Conservation (phyloP, 2,329 filamentous ascomycete genomes). For the Hyphodiscus sp. region DNA sequence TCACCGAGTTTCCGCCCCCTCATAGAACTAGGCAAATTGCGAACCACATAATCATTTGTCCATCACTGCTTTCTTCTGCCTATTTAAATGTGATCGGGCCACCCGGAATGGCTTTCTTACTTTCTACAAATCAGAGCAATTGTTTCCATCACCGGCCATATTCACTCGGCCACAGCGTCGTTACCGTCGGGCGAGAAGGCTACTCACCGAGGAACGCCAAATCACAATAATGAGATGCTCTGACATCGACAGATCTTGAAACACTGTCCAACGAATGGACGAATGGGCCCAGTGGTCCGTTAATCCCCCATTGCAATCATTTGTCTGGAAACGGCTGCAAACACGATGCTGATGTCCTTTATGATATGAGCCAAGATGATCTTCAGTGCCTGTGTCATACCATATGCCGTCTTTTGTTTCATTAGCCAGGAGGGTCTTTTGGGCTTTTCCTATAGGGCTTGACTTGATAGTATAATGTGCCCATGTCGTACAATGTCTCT, state of each 20-base stretch:
- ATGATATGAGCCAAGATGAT: not conserved
- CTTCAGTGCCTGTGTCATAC: not conserved
- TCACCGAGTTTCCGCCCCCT: not conserved
- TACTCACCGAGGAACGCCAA: not conserved
- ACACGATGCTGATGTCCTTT: not conserved
- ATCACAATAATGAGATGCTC: not conserved
- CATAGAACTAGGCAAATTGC: not conserved
- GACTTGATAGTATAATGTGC: not conserved
- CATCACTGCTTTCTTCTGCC: not conserved
- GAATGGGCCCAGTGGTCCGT: not conserved
- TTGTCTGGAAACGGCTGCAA: not conserved
- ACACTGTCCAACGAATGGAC: not conserved
- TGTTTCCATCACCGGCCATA: not conserved
- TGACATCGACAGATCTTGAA: not conserved
- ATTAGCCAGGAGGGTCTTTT: no score
- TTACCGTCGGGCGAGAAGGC: not conserved
- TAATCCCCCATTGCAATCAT: not conserved
- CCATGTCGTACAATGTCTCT: not conserved
- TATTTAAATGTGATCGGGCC: not conserved
- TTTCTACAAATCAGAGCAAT: not conserved
- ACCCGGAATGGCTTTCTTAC: not conserved
- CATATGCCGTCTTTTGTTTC: not conserved
- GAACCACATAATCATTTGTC: not conserved
- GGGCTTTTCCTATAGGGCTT: no score
- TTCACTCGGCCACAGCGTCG: not conserved